Conservation (phyloP, 2,329 filamentous ascomycete genomes). For the Aspergillus arachidicola region DNA sequence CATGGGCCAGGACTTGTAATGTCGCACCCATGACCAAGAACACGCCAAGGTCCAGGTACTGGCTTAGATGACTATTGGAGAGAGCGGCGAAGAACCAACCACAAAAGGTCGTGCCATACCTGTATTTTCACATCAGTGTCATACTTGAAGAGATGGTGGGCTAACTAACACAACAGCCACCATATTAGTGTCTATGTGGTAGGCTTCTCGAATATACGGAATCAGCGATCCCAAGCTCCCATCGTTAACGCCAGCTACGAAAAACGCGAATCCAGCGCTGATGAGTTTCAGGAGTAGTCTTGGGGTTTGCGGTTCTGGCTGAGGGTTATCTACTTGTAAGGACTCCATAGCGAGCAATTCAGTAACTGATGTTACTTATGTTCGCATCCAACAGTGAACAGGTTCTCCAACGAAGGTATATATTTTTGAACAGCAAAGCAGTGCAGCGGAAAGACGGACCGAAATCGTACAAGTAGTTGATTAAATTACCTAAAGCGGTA, state of each 20-base stretch:
- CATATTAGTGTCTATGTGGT: constrained; percentile 56
- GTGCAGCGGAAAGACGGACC: background rate
- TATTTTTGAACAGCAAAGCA: background rate
- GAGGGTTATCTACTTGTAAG: background rate
- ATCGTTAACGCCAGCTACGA: constrained; percentile 67
- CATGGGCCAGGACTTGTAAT: constrained; percentile 52
- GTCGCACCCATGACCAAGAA: constrained; percentile 60
- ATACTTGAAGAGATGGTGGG: background rate
- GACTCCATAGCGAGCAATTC: background rate
- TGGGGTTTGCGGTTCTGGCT: background rate
- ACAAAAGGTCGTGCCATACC: constrained; percentile 59
- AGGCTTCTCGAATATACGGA: constrained; percentile 63
- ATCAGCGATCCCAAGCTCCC: constrained; percentile 65
- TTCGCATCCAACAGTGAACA: background rate
- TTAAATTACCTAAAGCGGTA: background rate
- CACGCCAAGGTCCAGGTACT: constrained; percentile 58
- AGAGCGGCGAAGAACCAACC: constrained; percentile 64
- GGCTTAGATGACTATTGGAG: constrained; percentile 52
- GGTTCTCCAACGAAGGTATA: background rate
- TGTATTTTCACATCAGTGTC: constrained; percentile 18
- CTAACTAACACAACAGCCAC: constrained; percentile 53
- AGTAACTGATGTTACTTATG: too few relatives aligned
- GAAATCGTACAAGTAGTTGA: background rate
- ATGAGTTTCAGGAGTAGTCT: constrained; percentile 49
- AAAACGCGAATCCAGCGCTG: constrained; percentile 64